These are phyloP conservation scores for Arabidopsis lyrata DNA, from an alignment of 441 rosid species.

Conservation along the genomic window DNA sequence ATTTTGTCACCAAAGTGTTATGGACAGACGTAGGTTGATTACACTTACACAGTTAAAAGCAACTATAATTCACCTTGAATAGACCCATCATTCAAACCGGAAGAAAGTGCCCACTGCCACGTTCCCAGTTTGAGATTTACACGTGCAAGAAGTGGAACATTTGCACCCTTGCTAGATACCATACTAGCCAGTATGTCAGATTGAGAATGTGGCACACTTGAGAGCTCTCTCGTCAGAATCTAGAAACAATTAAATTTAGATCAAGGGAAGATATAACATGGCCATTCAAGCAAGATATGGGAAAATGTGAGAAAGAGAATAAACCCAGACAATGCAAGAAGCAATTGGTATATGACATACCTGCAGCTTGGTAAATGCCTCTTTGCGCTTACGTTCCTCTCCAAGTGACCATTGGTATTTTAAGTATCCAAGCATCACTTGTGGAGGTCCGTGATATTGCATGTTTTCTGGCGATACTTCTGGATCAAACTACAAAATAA, in stretches of 20 bases:
- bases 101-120: conserved; percentile 95
- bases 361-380: conserved; percentile 90
- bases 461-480: conserved; percentile 81
- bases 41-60: conserved; percentile 26
- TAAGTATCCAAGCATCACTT: conserved; percentile 97
- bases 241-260: conserved; percentile 44
- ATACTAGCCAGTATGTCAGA: conserved; percentile 59
- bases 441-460: conserved; percentile 92
- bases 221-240: conserved; percentile 85
- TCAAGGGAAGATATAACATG: conserved; percentile 41
- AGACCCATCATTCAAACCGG: conserved; percentile 93
- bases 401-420: conserved; percentile 99
- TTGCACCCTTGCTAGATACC: conserved; percentile 57
- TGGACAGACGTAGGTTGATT: conserved; percentile 27
- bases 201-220: conserved; percentile 68
- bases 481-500: conserved; percentile 85
- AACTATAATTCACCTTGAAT: conserved; percentile 69
- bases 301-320: conserved; percentile 29
- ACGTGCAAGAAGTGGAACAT: conserved; percentile 87
- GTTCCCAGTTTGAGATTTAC: conserved; percentile 88
- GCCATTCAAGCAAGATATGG: conserved; percentile 31
- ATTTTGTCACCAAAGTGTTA: conserved; percentile 26
- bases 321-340: conserved; percentile 26
- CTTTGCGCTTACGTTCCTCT: conserved; percentile 95
- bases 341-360: conserved; percentile 49